Evolutionary conservation across 495 filamentous ascomycete genomes (phyloP), one percentile per base, ranked within the genome.

Genomic region (Aspergillus nanangensis): DNA sequence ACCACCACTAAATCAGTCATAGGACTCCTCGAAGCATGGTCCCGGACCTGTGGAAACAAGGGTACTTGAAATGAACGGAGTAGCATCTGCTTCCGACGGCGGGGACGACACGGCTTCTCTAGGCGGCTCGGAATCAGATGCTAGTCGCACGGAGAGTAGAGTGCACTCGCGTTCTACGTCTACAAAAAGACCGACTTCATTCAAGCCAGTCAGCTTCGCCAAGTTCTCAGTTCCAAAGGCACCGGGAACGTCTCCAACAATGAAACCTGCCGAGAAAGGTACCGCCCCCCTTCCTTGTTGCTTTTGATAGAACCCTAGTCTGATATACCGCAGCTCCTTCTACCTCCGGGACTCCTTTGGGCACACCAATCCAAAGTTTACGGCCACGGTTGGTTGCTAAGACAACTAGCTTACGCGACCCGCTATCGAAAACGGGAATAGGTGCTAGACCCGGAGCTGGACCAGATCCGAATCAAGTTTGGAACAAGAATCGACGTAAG

Each of bases 401-500:
- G 60, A 72, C 80, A 37, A 79, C 78, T 4, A 70, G 72, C 19
- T 63, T 75, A 41, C 71, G 79, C 38, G 75, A 78, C 47, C 71
- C 72, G 1, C 54, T 77, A 38, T 72, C 72, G 19, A 80, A 77
- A 32, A 50, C 64, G 11, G 63, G 69, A 21, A 47, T 69, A 43
- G 60, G 64, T 38, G 75, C 60, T 15, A 75, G 64, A 33, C 67
- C 71, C 24, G 67, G 65, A 44, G 62, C 66, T 38, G 81, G 77
- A 10, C 82, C 82, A 29, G 82, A 95, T 65, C 83, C 69, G 61
- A 82, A 74, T 68, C 83, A 69, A 61, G 93, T 99, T 18, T 99
- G 93, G 93, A 99, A 97, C 62, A 96, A 91, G 67, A 99, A 99
- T 60, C 78, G 87, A 75, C 90, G 92, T 96, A 83, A 62, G 80